Base-by-base conservation (phyloP, 2,329 filamentous ascomycete genomes). In the Alternaria consortialis region DNA sequence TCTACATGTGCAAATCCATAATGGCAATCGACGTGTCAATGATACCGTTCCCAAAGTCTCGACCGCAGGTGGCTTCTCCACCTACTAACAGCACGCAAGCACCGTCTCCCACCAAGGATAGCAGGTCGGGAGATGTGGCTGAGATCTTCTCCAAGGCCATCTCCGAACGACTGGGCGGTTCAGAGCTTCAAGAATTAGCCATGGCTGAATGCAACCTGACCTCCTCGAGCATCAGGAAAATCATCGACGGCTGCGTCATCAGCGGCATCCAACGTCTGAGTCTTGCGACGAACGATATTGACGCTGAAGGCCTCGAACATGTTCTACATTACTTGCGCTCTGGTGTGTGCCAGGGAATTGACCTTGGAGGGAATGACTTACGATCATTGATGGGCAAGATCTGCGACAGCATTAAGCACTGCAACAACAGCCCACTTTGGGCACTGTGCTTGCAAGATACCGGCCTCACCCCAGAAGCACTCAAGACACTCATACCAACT, bases 371-470 rank as follows among this genome's bases (percentile, higher is more conserved):
- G 25, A 98, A 98, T 70, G 88, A 95, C 63, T 79, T 90, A 40
- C 78, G 81, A 50, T 79, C 82, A 29, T 79, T 80, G 56, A 77
- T 85, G 29, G 74, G 74, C 27, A 72, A 77, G 13, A 74, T 87
- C n/a, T 82, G 83, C 44, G 83, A 87, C 44, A 83, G 84, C 56
- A 68, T 89, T 36, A 80, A 84, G 53, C 68, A 89, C 36, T 80
- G 51, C 42, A 78, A 79, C 37, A 75, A 82, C 20, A 82, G 81
- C 53, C 84, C 88, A 0, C 81, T 97, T 2, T 94, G 90, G 86
- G 93, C 93, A 0, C 81, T 99, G 53, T 94, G 93, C 76, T 80
- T 99, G 63, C 92, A 93, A 1, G 90, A 93, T 70, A 97, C 94
- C 80, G 92, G 92, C 58, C 82, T 99, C 56, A 88, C 86, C 5